Base-by-base conservation (phyloP, 768 basidiomycete species). In the Xerocomellus dryophilus region DNA sequence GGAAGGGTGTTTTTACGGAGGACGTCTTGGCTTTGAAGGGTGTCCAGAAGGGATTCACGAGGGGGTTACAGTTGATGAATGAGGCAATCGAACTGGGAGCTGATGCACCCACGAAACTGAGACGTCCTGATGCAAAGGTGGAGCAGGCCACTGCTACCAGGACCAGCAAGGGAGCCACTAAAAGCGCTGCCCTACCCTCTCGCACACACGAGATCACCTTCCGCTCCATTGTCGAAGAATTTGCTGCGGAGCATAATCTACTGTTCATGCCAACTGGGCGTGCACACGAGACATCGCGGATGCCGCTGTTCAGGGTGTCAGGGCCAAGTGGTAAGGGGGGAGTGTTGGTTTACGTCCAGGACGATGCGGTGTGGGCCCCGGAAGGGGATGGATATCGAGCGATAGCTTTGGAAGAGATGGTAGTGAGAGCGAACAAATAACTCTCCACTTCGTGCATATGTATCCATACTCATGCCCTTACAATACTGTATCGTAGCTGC, bases 41-140 rank as follows among this genome's bases (percentile, higher is more conserved):
- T 7, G 79, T 98, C 23, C 74, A 80, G 49, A 78, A 81, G 42
- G 96, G 94, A 15, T 97, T 98, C 66, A 90, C 85, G 41, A 80
- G 85, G 45, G 97, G 93, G 1, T 69, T 98, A 53, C 90, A 98
- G 68, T 69, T 98, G 57, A 97, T 99, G 93, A 90, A 97, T 67
- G 84, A 87, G 60, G 96, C 96, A 21, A 86, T 95, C 67, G 86
- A 90, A 56, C 77, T 98, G 25, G 93, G 93, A 7, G 77, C 84
- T 2, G 81, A 89, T 27, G 93, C 91, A 10, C 81, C 85, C 0
- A 77, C 78, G 0, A 80, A 79, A 58, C 73, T 93, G 29, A 77
- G 76, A 41, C 85, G 84, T 29, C 91, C 91, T 2, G 86, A 88
- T 55, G 80, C 81, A 66, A 72, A 73, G 39, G 75, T 70, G n/a